Base-by-base conservation (phyloP, 805 yeast genomes). In the Starmerella geochares region DNA sequence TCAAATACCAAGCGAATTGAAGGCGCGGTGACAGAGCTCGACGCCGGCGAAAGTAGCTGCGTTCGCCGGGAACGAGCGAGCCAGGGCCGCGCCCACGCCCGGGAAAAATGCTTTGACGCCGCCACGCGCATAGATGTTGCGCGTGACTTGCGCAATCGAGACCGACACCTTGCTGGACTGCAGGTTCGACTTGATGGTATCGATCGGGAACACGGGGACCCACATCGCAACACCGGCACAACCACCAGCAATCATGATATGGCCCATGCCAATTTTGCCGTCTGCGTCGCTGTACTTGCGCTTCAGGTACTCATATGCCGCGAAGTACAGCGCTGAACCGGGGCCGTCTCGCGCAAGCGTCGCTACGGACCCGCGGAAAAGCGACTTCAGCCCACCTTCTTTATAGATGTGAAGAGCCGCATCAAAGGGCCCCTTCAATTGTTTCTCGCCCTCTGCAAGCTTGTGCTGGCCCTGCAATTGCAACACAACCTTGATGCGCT, bases 21-120 rank as follows among this genome's bases (percentile, higher is more conserved):
- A 67, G 44, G 61, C 57, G 47, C 62, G 54, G 59, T 65, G 63
- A 20, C 95, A 85, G 51, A 88, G 62, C 66, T 90, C 98, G 27
- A 90, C 97, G 42, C 97, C 98, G 31, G 86, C 76, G 70, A 90
- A 90, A 2, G 97, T 88, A 8, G 98, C 97, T n/a, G 98, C 98
- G 67, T 92, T 90, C 20, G 97, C 97, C 3, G 97, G 97, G 82
- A 92, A 90, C 36, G 94, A 81, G 67, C 98, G 77, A 23, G 86
- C 78, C 62, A 90, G 71, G 2, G 97, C 97, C 5, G 98, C 96
- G 0, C 96, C 96, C 21, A 90, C 74, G 50, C 98, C 98, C 2
- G 97, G 97, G 85, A 88, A 90, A 69, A 90, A 90, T 0, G 94
- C 95, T 64, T 80, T 83, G 56, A 86, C 57, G 23, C 96, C 96